Conservation (phyloP, 2,329 filamentous ascomycete genomes). For the Stromatinia cepivora region DNA sequence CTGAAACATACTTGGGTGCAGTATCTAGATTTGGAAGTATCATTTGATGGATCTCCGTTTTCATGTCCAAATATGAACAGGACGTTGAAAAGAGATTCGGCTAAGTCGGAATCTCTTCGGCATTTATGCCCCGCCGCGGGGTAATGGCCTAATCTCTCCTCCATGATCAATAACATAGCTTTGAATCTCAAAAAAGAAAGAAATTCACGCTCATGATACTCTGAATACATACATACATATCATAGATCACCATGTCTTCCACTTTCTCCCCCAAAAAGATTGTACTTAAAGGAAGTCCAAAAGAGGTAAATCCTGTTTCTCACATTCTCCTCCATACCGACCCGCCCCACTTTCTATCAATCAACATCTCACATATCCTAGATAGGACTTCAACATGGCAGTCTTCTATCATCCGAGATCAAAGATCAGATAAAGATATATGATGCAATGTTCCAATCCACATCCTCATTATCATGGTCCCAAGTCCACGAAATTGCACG, state of each 20-base stretch:
- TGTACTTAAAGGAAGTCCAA: background rate
- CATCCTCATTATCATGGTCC: background rate
- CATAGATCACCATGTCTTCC: background rate
- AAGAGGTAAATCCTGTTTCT: background rate
- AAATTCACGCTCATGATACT: no score
- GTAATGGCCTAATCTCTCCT: background rate
- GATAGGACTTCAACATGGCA: conserved; percentile 17
- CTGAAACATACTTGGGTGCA: no score
- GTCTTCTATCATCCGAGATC: background rate
- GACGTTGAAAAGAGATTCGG: conserved; percentile 3
- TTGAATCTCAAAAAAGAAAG: background rate
- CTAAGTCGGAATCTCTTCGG: conserved; percentile 1
- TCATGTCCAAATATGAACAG: background rate
- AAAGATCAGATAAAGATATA: conserved; percentile 4
- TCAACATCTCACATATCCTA: background rate
- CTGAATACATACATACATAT: background rate
- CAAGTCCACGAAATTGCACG: background rate
- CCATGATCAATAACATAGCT: background rate
- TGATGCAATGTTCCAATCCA: conserved; percentile 2
- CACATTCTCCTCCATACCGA: no score
- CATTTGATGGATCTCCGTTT: background rate
- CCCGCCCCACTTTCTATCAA: background rate
- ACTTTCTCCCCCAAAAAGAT: background rate
- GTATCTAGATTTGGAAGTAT: no score
- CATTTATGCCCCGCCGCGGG: background rate